Percentiles rank a stretch among this genome's conserved stretches.
Evolutionary conservation across 495 filamentous ascomycete genomes (phyloP).

Genomic region (Penicillium verhagenii): DNA sequence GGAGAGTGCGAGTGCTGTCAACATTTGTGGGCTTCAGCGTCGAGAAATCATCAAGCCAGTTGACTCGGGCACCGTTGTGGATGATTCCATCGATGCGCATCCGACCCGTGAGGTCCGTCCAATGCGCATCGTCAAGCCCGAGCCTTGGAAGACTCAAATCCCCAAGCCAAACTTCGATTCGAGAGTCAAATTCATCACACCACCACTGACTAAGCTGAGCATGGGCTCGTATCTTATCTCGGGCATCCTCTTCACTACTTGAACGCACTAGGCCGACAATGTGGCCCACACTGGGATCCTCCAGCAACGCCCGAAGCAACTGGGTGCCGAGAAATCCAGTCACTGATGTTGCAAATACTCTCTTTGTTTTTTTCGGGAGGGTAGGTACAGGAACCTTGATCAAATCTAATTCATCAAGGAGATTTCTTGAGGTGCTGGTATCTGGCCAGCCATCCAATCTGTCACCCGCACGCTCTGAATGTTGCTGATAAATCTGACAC

Average conservation of each 20-base stretch:
- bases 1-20: slow-evolving; percentile 21
- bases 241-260: slow-evolving; percentile 7
- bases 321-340: slow-evolving; percentile 35
- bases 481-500: no score
- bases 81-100: slow-evolving; percentile 21
- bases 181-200: slow-evolving; percentile 10
- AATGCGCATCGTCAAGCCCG: slow-evolving; percentile 20
- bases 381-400: no score
- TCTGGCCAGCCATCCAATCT: no score
- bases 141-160: slow-evolving; percentile 26
- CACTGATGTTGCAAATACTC: slow-evolving; percentile 24
- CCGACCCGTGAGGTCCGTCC: slow-evolving; percentile 14
- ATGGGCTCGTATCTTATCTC: slow-evolving; percentile 16
- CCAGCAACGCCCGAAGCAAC: slow-evolving; percentile 22
- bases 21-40: slow-evolving; percentile 27
- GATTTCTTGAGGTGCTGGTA: no score
- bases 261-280: slow-evolving; percentile 29
- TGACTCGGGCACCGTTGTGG: slow-evolving; percentile 33
- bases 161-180: slow-evolving; percentile 29
- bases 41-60: slow-evolving; percentile 23
- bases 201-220: slow-evolving; percentile 29
- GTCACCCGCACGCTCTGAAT: no score
- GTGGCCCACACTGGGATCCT: slow-evolving; percentile 3
- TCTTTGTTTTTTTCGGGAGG: neutral
- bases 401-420: no score